Base-by-base conservation (phyloP, 371 early-diverging fungal genomes). In the Rhizopus arrhizus region DNA sequence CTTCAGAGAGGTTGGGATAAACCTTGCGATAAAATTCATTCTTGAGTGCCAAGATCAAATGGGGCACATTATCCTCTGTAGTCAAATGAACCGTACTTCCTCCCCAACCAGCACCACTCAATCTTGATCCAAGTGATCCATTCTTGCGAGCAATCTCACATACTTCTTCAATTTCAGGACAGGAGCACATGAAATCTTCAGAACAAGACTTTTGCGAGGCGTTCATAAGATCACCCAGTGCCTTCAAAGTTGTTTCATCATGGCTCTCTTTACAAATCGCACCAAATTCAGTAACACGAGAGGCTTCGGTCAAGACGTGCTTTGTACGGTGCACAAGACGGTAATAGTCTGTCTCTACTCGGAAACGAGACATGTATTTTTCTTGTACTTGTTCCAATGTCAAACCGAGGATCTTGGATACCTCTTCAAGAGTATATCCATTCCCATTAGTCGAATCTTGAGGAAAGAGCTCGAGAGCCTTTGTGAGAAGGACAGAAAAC, bases 51-150 rank as follows among this genome's bases (percentile, higher is more conserved):
- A 72, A 62, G 48, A 91, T 88, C 59, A 95, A 88, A 7, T 57
- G 65, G 7, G 79, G 72, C 0, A 91, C 89, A 11, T 79, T 73
- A 47, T 83, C 78, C 61, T 82, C 88, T 22, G 86, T 74, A 0
- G 95, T 90, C 59, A 96, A 75, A 48, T 90, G 90, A 29, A 97
- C 93, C 0, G 95, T 89, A 65, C 94, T 92, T 33, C 97, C 97
- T 59, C 96, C 98, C 97, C 97, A 98, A 7, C 97, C 98, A 48
- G 97, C 98, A 36, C 97, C 96, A 13, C 93, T 95, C 41, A 96
- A 78, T 45, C 96, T 75, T 22, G 91, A 89, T 13, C 95, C 96
- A 45, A 78, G 73, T 0, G 95, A 86, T 10, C 97, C 95, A n/a
- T 85, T 74, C 29, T 71, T 65, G 41, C 82, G 87, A 34, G 85